A percentile compares a stretch with the other conserved stretches of the same genome.
Evolutionary conservation across 2,329 filamentous ascomycete species (phyloP).

Genomic region (Aspergillus hiratsukae): DNA sequence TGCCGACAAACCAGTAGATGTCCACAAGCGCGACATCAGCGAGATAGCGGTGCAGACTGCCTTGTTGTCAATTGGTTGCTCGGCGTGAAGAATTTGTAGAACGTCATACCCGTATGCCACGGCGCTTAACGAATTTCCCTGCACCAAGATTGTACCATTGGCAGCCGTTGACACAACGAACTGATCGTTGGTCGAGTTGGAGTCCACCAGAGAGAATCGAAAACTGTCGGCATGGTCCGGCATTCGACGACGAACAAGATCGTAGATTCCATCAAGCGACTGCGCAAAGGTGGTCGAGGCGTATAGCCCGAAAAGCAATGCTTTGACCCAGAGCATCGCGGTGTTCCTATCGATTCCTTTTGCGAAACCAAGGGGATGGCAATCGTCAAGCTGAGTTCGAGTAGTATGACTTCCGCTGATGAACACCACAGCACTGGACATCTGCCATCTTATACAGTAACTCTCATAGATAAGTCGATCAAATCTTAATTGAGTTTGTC

Average conservation of each 20-base stretch:
- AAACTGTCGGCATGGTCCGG: conserved; percentile 20
- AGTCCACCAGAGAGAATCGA: conserved; percentile 15
- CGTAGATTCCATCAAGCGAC: conserved; percentile 20
- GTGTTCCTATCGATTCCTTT: neutral
- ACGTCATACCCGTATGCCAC: conserved; percentile 28
- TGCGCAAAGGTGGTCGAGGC: conserved; percentile 4
- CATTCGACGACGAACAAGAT: conserved; percentile 21
- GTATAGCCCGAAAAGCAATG: conserved; percentile 7
- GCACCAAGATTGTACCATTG: conserved; percentile 27
- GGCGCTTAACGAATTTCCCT: conserved; percentile 33
- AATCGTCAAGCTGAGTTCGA: neutral
- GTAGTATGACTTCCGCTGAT: too few relatives aligned
- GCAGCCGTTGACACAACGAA: conserved; percentile 15
- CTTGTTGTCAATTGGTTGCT: neutral
- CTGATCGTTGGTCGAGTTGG: conserved; percentile 12
- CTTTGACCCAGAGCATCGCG: neutral
- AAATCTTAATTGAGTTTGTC: neutral
- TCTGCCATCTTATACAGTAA: neutral
- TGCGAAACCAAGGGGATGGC: neutral
- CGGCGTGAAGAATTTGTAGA: neutral
- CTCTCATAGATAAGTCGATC: neutral
- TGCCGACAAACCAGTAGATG: conserved; percentile 47
- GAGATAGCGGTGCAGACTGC: conserved; percentile 40
- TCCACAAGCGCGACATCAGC: conserved; percentile 41
- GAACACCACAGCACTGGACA: too few relatives aligned